Percentiles rank a stretch among this genome's conserved stretches.
Evolutionary conservation across 1,139 yeast species (phyloP).

Genomic region (Yamadazyma buinensis): DNA sequence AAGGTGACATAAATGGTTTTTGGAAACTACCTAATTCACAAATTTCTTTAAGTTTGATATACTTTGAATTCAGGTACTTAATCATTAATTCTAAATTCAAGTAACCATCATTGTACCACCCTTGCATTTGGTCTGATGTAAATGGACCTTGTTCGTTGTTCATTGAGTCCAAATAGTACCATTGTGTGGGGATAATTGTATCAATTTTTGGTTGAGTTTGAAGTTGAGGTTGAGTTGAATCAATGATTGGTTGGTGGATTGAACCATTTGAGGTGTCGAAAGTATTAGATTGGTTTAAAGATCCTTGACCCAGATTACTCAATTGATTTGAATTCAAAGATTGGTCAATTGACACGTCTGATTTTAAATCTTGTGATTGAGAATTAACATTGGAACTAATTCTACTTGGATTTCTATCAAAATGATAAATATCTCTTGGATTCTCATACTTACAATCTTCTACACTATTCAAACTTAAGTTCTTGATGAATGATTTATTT

Average conservation of each 20-base stretch:
- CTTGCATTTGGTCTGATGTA: conserved; percentile 70
- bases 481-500: conserved; percentile 24
- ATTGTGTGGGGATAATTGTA: conserved; percentile 21
- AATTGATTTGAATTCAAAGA: background rate
- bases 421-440: conserved; percentile 2
- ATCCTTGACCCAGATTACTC: background rate
- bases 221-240: background rate
- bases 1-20: conserved; percentile 62
- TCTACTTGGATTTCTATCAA: background rate
- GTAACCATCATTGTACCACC: conserved; percentile 67
- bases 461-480: background rate
- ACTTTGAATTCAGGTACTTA: conserved; percentile 50
- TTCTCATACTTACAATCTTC: conserved; percentile 1
- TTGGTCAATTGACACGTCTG: background rate
- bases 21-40: conserved; percentile 42
- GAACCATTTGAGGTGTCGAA: background rate
- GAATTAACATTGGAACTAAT: background rate
- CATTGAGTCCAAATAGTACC: conserved; percentile 72
- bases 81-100: conserved; percentile 53
- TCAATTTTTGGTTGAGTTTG: background rate
- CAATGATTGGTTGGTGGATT: background rate
- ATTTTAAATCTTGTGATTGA: background rate
- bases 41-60: conserved; percentile 42
- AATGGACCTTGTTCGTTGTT: conserved; percentile 82
- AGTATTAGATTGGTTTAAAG: background rate